phyloP scores from a whole-genome alignment of 2,329 filamentous ascomycete species.

The Ilyonectria sp. region DNA sequence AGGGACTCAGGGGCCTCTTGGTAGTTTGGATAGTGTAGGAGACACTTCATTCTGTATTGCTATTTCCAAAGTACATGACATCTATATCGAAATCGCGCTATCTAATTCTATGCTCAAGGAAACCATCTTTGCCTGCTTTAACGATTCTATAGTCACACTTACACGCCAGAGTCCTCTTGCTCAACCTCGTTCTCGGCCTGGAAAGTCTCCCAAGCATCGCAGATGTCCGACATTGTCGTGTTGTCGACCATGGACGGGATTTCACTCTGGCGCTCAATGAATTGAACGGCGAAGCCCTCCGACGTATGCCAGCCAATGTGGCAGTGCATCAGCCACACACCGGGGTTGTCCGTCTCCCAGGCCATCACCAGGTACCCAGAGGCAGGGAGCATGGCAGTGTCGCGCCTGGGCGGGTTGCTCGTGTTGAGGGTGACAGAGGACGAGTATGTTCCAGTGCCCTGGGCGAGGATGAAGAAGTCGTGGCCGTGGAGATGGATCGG shows the following conservation, averaged over 20 bases:
- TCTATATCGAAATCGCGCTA: too few relatives aligned
- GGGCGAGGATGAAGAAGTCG: conserved; percentile 50
- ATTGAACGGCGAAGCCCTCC: conserved; percentile 29
- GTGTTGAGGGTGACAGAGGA: conserved; percentile 30
- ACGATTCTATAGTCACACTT: not conserved
- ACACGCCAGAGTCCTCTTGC: conserved; percentile 30
- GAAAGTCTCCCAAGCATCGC: conserved; percentile 20
- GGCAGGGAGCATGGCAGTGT: conserved; percentile 64
- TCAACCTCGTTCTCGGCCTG: conserved; percentile 14
- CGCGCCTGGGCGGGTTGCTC: conserved; percentile 65
- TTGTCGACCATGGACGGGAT: conserved; percentile 13
- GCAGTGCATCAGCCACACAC: conserved; percentile 65
- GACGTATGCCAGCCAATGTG: conserved; percentile 54
- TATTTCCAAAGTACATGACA: too few relatives aligned
- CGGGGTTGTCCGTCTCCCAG: conserved; percentile 65
- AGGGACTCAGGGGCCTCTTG: not conserved
- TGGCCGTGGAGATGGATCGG: conserved; percentile 57
- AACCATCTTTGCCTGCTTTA: too few relatives aligned
- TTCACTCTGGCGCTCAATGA: conserved; percentile 26
- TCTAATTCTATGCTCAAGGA: too few relatives aligned
- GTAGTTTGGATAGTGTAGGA: not conserved
- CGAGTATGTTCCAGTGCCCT: conserved; percentile 40
- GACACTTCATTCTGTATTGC: too few relatives aligned
- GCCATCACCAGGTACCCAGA: conserved; percentile 64
- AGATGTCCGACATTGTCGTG: conserved; percentile 20